phyloP scores from a whole-genome alignment of 495 filamentous ascomycete genomes.

The Astrothelium macrocarpum region DNA sequence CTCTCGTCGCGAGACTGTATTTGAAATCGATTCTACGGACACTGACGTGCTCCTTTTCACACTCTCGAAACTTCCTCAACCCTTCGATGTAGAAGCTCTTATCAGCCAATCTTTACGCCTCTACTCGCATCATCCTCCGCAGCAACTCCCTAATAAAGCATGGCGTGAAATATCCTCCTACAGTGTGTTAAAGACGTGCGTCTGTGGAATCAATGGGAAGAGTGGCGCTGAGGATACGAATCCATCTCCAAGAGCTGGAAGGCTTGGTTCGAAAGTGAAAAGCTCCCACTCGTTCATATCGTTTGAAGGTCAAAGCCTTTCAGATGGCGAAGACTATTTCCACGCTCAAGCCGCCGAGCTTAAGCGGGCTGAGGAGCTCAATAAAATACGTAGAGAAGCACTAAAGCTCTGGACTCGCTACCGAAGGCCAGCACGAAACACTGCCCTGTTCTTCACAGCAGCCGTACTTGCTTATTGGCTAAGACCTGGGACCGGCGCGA shows the following conservation, averaged over 20 bases:
- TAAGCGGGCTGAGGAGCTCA: conserved; percentile 31
- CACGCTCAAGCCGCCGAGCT: conserved; percentile 59
- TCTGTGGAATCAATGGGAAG: not conserved
- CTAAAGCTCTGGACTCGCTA: conserved; percentile 49
- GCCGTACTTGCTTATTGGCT: not conserved
- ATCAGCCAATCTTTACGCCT: conserved; percentile 55
- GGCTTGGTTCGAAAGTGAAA: not conserved
- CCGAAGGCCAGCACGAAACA: conserved; percentile 38
- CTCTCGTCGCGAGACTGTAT: conserved; percentile 65
- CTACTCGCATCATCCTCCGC: conserved; percentile 60
- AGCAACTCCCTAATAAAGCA: conserved; percentile 47
- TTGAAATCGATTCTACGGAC: conserved; percentile 73
- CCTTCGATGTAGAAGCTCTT: conserved; percentile 72
- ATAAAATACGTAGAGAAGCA: conserved; percentile 48
- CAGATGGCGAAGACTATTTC: conserved; percentile 56
- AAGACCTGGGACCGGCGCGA: not conserved
- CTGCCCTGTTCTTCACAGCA: not conserved
- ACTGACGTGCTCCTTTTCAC: conserved; percentile 89
- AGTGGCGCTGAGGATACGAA: not conserved
- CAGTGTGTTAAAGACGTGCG: conserved; percentile 71
- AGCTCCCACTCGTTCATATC: conserved; percentile 40
- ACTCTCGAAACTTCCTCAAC: conserved; percentile 75
- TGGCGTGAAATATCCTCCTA: conserved; percentile 63
- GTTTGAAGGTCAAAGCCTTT: conserved; percentile 39
- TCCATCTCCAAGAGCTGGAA: not conserved